Conservation (phyloP, 2,329 filamentous ascomycete genomes). For the Coniella lustricola region DNA sequence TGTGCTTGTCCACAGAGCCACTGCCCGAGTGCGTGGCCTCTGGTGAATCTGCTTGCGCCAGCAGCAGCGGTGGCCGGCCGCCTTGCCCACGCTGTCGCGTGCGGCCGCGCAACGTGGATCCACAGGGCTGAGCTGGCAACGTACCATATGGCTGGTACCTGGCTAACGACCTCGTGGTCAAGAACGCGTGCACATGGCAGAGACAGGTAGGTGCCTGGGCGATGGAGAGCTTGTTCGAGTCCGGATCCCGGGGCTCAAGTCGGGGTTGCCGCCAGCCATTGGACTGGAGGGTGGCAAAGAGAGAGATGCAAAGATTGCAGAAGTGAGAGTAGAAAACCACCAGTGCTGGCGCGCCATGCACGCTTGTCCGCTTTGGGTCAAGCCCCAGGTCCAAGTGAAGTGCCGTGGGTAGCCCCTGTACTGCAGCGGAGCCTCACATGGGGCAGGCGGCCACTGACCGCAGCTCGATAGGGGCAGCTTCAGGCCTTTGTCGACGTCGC, state of each 20-base stretch:
- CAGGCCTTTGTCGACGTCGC: no score
- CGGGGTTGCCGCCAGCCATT: no score
- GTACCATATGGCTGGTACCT: no score
- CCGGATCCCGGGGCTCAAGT: no score
- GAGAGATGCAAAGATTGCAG: neutral
- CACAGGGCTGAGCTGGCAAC: neutral
- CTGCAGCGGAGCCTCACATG: slow-evolving; percentile 3
- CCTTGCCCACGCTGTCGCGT: neutral
- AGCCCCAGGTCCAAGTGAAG: slow-evolving; percentile 13
- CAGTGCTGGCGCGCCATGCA: neutral
- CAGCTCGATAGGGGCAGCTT: no score
- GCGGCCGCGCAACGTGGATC: neutral
- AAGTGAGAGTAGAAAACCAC: neutral
- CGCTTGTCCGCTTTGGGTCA: slow-evolving; percentile 3
- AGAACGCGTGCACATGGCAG: no score
- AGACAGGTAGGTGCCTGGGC: no score
- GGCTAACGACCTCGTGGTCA: no score
- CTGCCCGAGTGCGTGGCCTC: no score
- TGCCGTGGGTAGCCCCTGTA: neutral
- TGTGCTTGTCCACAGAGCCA: no score
- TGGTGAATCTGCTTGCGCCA: no score
- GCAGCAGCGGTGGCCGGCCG: neutral
- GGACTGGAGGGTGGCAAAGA: neutral
- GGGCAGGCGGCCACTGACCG: slow-evolving; percentile 5
- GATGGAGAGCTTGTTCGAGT: no score